These are phyloP conservation scores for Talaromyces piceae DNA, from an alignment of 2,329 filamentous ascomycete species.

Conservation along the genomic window DNA sequence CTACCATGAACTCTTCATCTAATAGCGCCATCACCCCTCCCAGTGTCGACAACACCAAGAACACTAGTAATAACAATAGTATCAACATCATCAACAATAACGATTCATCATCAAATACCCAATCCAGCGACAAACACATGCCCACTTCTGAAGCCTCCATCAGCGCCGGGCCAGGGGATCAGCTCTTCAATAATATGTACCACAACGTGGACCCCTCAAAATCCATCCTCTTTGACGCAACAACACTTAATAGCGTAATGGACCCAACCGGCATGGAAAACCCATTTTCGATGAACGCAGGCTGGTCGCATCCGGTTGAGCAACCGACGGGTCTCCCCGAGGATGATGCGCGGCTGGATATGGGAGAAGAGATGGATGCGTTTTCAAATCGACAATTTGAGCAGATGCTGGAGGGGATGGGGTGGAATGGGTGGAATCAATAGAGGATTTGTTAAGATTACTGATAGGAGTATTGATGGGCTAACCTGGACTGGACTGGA, in stretches of 20 bases:
- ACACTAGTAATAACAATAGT: too few relatives aligned
- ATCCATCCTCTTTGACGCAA: constrained; percentile 4
- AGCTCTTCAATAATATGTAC: not conserved
- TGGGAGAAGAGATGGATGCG: constrained; percentile 17
- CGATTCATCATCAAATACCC: constrained; percentile 7
- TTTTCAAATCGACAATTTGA: constrained; percentile 31
- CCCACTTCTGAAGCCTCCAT: not conserved
- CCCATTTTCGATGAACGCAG: constrained; percentile 19
- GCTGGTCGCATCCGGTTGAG: constrained; percentile 22
- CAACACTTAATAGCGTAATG: constrained; percentile 11
- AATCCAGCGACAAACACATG: not conserved
- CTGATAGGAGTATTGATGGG: not conserved
- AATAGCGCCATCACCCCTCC: constrained; percentile 28
- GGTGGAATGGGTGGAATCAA: constrained; percentile 24
- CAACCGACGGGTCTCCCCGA: not conserved
- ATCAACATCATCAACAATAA: too few relatives aligned
- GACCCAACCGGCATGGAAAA: constrained; percentile 16
- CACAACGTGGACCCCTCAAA: constrained; percentile 1
- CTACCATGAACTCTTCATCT: constrained; percentile 30
- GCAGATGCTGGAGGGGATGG: constrained; percentile 20
- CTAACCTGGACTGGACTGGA: too few relatives aligned
- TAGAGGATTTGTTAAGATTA: not conserved
- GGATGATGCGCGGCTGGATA: not conserved
- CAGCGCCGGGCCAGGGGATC: not conserved
- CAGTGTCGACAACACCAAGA: constrained; percentile 22